phyloP scores from a whole-genome alignment of 108 stramenopile genomes.

The Nannochloropsis granulata region DNA sequence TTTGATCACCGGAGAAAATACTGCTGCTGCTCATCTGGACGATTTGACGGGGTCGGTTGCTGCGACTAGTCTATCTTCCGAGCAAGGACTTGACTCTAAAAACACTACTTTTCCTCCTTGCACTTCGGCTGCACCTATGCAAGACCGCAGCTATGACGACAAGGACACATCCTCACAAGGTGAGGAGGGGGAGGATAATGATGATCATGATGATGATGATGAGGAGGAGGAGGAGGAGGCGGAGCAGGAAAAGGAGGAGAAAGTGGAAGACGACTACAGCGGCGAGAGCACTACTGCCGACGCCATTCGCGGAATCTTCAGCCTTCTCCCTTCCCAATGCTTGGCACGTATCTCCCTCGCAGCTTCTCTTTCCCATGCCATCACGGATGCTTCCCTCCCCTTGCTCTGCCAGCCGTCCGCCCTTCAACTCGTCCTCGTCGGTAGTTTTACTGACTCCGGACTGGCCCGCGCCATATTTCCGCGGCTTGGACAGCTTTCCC shows the following conservation, averaged over 20 bases:
- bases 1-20: too few relatives aligned
- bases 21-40: too few relatives aligned
- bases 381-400: background rate
- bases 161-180: too few relatives aligned
- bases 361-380: background rate
- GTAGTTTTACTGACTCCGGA: background rate
- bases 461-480: background rate
- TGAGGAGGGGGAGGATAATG: background rate
- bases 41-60: too few relatives aligned
- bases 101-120: too few relatives aligned
- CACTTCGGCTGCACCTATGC: too few relatives aligned
- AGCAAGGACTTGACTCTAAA: too few relatives aligned
- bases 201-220: background rate
- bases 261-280: background rate
- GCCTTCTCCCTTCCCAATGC: background rate
- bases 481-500: background rate
- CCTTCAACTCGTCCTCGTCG: background rate
- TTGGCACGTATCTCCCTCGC: background rate
- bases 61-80: too few relatives aligned
- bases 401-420: background rate
- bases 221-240: background rate
- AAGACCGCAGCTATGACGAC: too few relatives aligned
- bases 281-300: background rate
- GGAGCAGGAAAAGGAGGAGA: background rate
- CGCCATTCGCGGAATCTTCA: background rate